Base-by-base conservation (phyloP, 768 basidiomycete genomes). In the Xerocomus spinulosus region DNA sequence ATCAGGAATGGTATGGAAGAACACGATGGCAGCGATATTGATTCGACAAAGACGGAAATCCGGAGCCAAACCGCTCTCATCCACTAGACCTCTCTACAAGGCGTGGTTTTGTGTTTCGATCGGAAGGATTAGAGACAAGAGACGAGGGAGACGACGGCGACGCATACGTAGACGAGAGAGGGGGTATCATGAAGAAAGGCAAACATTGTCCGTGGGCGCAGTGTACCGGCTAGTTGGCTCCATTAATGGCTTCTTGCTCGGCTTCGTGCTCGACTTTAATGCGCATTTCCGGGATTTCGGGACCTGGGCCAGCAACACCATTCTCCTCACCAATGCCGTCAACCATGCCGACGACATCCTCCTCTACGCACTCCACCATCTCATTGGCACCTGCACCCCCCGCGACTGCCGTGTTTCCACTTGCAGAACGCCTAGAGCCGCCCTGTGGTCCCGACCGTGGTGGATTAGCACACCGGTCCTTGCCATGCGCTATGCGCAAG, bases 381-480 rank as follows among this genome's bases (percentile, higher is more conserved):
- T 63, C 61, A 36, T 36, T 46, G 1, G 21, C 24, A 20, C 51
- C 49, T 24, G 42, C 28, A 10, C 53, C 56, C 15, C 49, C 53
- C 13, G 54, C 56, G 26, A 43, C 46, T 9, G 40, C 53, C 12
- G 68, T 66, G 36, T 74, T 72, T 10, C 73, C 72, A 30, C 74
- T 73, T 14, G 71, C 71, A 18, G 82, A 73, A 42, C 68, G 67
- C 51, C 79, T 74, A 8, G 72, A 70, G 2, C 75, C 82, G 46
- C 86, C 87, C 61, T 87, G 86, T 14, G 85, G 85, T 26, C 87
- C 87, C 5, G 86, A 85, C 42, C 90, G 80, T 9, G 91, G 92
- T 28, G 91, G 85, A 68, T 94, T 94, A 25, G 92, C 94, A 67
- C 93, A 97, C 29, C 93, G 81, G 62, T 96, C 93, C 66, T 96